phyloP scores from a whole-genome alignment of 805 yeast genomes.

The Sugiyamaella floridensis region DNA sequence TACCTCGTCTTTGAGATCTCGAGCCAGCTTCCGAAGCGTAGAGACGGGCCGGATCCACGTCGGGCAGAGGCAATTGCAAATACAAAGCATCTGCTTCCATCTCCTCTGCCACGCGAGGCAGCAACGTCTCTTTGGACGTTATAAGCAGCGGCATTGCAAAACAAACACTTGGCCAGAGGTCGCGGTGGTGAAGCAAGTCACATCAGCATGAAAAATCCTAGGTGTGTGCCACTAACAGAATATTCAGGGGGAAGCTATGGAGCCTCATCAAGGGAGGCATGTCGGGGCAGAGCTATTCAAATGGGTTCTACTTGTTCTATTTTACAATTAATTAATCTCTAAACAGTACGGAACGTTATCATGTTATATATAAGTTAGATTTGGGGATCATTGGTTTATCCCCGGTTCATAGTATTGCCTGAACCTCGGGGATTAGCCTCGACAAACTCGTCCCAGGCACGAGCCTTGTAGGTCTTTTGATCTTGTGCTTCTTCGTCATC shows the following conservation, averaged over 20 bases:
- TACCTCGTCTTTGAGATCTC: background rate
- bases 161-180: background rate
- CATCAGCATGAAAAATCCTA: background rate
- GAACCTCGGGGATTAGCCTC: slow-evolving; percentile 83
- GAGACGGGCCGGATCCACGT: slow-evolving; percentile 5
- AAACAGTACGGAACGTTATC: too few species aligned
- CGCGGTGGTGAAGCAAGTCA: background rate
- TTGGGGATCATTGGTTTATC: slow-evolving; percentile 28
- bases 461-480: slow-evolving; percentile 60
- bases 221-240: background rate
- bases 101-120: background rate
- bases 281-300: background rate
- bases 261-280: background rate
- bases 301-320: background rate
- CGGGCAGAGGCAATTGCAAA: slow-evolving; percentile 14
- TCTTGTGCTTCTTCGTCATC: slow-evolving; percentile 58
- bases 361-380: too few species aligned
- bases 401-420: slow-evolving; percentile 76
- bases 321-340: background rate
- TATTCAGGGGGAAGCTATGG: background rate
- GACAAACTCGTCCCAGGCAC: slow-evolving; percentile 91
- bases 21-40: background rate
- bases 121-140: slow-evolving; percentile 14
- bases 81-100: background rate
- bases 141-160: background rate